These are phyloP conservation scores for Aspergillus texensis DNA, from an alignment of 2,329 filamentous ascomycete species.

Conservation along the genomic window DNA sequence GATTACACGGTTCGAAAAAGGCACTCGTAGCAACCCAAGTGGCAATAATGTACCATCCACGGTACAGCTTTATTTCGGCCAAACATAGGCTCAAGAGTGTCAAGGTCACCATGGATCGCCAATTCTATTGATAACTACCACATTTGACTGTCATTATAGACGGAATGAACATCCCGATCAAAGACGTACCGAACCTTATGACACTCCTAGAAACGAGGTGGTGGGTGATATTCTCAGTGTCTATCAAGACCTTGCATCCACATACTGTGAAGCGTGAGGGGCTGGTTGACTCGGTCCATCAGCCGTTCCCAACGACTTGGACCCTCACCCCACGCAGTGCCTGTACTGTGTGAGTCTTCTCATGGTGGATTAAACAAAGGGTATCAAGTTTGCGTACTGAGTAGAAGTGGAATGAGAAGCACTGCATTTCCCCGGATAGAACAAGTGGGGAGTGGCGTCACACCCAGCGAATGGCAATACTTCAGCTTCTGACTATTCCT, in stretches of 20 bases:
- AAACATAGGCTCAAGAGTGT: slow-evolving; percentile 2
- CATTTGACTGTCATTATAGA: neutral
- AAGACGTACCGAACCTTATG: neutral
- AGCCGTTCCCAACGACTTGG: neutral
- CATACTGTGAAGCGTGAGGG: neutral
- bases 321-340: neutral
- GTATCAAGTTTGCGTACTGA: neutral
- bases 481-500: slow-evolving; percentile 3
- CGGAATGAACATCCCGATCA: slow-evolving; percentile 1
- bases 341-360: neutral
- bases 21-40: slow-evolving; percentile 13
- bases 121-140: neutral
- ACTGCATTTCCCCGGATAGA: neutral
- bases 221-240: neutral
- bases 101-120: neutral
- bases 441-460: slow-evolving; percentile 12
- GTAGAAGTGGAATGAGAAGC: neutral
- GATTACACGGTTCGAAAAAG: slow-evolving; percentile 15
- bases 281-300: neutral
- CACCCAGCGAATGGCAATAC: slow-evolving; percentile 7
- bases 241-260: neutral
- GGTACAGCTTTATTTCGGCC: slow-evolving; percentile 8
- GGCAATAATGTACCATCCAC: slow-evolving; percentile 17
- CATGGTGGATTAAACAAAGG: neutral
- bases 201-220: neutral